Conservation (phyloP, 192 early-diverging fungal species). For the Coemansia nantahalensis region DNA sequence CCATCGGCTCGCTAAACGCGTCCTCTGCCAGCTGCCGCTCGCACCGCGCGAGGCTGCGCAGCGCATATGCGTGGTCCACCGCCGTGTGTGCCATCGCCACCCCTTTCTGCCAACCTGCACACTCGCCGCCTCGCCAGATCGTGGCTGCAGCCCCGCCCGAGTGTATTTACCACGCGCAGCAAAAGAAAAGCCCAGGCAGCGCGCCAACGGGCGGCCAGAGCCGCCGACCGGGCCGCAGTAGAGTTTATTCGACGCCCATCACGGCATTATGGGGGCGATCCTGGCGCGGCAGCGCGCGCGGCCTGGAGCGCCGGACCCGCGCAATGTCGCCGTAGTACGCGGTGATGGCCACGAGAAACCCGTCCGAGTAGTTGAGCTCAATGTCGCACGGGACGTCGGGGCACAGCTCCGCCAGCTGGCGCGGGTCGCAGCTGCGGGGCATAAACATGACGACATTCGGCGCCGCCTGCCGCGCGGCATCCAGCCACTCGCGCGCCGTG, state of each 20-base stretch:
- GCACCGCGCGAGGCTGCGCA: conserved; percentile 23
- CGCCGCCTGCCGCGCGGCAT: conserved; percentile 62
- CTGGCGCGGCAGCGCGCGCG: conserved; percentile 5
- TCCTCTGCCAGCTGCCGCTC: conserved; percentile 22
- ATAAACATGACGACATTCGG: conserved; percentile 81
- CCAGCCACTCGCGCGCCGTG: conserved; percentile 57
- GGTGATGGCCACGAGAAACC: conserved; percentile 64
- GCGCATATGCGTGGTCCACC: conserved; percentile 3
- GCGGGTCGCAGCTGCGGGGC: conserved; percentile 74
- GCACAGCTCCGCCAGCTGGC: conserved; percentile 64
- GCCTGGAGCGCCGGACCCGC: conserved; percentile 12
- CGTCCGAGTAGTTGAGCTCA: conserved; percentile 72
- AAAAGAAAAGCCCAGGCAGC: too few species aligned
- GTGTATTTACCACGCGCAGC: too few species aligned
- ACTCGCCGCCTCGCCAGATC: too few species aligned
- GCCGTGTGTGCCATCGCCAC: background rate
- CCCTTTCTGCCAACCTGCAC: too few species aligned
- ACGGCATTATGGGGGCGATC: background rate
- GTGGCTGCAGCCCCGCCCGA: too few species aligned
- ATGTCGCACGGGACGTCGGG: conserved; percentile 68
- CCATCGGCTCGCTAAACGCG: conserved; percentile 38
- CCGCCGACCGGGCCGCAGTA: too few species aligned
- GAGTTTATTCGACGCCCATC: too few species aligned
- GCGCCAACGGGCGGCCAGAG: too few species aligned
- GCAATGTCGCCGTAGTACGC: conserved; percentile 80